Evolutionary conservation across 257 asterid species (phyloP), one percentile per base, ranked within the genome.

Genomic region (Forsythia suspensa): DNA sequence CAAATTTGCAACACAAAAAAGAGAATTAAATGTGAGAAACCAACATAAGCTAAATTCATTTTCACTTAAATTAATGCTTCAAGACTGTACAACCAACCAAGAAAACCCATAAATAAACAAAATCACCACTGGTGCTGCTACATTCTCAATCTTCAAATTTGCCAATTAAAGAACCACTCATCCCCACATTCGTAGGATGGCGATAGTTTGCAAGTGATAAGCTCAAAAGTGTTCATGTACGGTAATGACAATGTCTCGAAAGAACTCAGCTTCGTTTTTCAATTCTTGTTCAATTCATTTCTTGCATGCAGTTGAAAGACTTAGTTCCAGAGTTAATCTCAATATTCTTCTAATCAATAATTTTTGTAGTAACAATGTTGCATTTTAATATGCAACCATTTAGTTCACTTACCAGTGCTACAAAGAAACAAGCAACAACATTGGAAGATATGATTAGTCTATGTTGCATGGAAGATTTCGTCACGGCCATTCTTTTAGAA

Each of bases 121-220:
- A n/a, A n/a, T n/a, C n/a, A n/a, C n/a, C n/a, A n/a, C n/a, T n/a
- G n/a, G n/a, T n/a, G n/a, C n/a, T n/a, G n/a, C n/a, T n/a, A 66
- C 20, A 80, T 57, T 20, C 48, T 46, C 36, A 75, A 76, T 42
- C 40, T 74, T 5, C 80, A 43, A 76, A 40, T 71, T 77, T 21
- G n/a, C 70, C 41, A 75, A 71, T 72, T 18, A 73, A 77, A 3
- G 65, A 69, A 66, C 76, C 51, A 76, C 96, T 81, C 84, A 93
- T 98, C 91, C n/a, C 98, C 99, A 74, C 88, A 95, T 70, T 95
- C 99, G 68, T 94, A 93, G n/a, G 69, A 95, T 92, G 84, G 99
- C 96, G 76, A 93, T 91, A 5, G 99, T 95, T 87, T 95, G 93
- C 80, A 95, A 84, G 93, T 98, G 75, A 95, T 98, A 57, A 95